A percentile compares a stretch with the other conserved stretches of the same genome.
Conservation (phyloP, 2,329 filamentous ascomycete genomes). For the Akanthomyces dipterigenus region DNA sequence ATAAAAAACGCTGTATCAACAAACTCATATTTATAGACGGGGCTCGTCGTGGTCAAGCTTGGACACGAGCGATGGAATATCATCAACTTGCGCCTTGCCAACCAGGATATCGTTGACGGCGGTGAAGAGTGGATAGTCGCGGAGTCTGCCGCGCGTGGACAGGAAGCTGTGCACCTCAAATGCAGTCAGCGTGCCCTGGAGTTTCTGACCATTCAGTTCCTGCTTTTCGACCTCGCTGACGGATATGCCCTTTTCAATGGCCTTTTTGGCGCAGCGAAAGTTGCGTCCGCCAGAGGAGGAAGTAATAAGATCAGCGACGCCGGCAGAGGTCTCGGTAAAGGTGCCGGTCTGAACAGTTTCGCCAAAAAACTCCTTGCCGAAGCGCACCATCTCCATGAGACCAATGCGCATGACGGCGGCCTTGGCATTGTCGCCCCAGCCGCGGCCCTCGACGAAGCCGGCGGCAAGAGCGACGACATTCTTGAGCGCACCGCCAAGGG, state of each 20-base stretch:
- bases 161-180: slow-evolving; percentile 87
- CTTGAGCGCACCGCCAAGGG: slow-evolving; percentile 88
- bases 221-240: slow-evolving; percentile 83
- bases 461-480: slow-evolving; percentile 93
- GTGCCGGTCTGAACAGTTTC: slow-evolving; percentile 74
- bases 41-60: slow-evolving; percentile 16
- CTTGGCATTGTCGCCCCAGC: slow-evolving; percentile 98
- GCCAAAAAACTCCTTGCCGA: slow-evolving; percentile 88
- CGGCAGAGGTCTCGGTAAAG: slow-evolving; percentile 94
- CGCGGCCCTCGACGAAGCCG: slow-evolving; percentile 89
- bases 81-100: slow-evolving; percentile 67
- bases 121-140: slow-evolving; percentile 87
- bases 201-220: slow-evolving; percentile 92
- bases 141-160: slow-evolving; percentile 67
- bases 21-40: not conserved
- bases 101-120: slow-evolving; percentile 76
- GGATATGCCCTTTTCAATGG: slow-evolving; percentile 68
- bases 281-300: slow-evolving; percentile 89
- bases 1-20: slow-evolving; percentile 9
- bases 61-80: slow-evolving; percentile 66
- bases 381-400: slow-evolving; percentile 92
- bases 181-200: slow-evolving; percentile 90
- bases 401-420: slow-evolving; percentile 97
- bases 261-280: slow-evolving; percentile 86
- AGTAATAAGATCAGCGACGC: slow-evolving; percentile 92